Evolutionary conservation across 2,329 filamentous ascomycete genomes (phyloP).

Genomic region (Zymoseptoria passerinii): DNA sequence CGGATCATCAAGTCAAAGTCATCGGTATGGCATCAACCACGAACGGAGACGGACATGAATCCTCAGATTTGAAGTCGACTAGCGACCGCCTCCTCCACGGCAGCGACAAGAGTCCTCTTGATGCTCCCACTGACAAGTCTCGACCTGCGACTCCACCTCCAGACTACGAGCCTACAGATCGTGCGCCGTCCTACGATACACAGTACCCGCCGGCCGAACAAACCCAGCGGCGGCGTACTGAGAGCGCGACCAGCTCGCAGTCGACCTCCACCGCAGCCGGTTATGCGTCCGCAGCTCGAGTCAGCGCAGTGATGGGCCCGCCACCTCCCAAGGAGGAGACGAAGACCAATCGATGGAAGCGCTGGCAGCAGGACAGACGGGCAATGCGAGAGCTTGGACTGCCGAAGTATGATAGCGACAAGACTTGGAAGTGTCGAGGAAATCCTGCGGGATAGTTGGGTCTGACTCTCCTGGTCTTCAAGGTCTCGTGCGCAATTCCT

Average conservation of each 20-base stretch:
- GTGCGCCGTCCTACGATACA: not conserved
- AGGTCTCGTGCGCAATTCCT: too few species aligned
- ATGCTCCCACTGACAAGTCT: not conserved
- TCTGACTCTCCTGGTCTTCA: too few species aligned
- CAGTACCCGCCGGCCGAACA: not conserved
- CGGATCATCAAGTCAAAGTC: not conserved
- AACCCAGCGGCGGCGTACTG: not conserved
- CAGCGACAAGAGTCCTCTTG: not conserved
- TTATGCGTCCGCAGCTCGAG: not conserved
- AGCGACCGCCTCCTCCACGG: not conserved
- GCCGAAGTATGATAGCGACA: not conserved
- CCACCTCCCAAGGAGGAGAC: not conserved
- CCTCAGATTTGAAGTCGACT: not conserved
- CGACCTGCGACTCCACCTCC: not conserved
- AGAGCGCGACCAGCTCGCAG: not conserved
- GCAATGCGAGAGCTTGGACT: not conserved
- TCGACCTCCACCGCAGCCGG: not conserved
- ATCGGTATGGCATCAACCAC: not conserved
- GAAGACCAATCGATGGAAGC: not conserved
- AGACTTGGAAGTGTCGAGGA: not conserved
- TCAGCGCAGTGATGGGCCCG: not conserved
- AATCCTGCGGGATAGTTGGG: not conserved
- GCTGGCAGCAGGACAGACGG: not conserved
- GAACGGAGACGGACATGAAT: not conserved
- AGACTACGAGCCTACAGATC: not conserved